Base-by-base conservation (phyloP, 2,329 filamentous ascomycete species). In the Stagonosporopsis rhizophila region DNA sequence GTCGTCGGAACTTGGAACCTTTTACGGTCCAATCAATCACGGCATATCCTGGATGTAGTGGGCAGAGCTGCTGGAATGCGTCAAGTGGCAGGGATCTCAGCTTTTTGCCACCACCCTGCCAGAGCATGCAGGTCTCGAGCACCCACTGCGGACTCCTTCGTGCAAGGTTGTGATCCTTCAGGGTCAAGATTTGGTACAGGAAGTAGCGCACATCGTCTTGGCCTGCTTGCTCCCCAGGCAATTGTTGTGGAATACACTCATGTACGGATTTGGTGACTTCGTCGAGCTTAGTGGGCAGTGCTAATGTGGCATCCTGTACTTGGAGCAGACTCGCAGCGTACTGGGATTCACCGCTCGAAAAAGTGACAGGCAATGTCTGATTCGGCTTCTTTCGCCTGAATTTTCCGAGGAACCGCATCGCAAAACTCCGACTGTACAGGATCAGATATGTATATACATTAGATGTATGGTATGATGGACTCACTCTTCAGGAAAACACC, bases 91-190 rank as follows among this genome's bases (percentile, higher is more conserved):
- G 42, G 6, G n/a, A 28, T 2, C 60, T 61, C 12, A 70, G 47
- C 3, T 42, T 57, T 3, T 19, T 38, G 8, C 65, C 66, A n/a
- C 45, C 49, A 2, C 65, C 62, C 12, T 53, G 27, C 64, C 66
- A 70, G 19, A 25, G 27, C 19, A 60, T 59, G 19, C 59, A 62
- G 9, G 68, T 69, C 35, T 70, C 68, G 2, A 70, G 58, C 3
- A 70, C 57, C 68, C 68, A 70, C 50, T 68, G 66, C 6, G 68
- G 64, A 56, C 49, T 64, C 22, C 34, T 38, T 27, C 62, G 60
- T 0, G 56, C 59, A 19, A 64, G 41, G 2, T 44, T 30, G 34
- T 61, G 40, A 0, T 37, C 37, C 28, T 62, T 55, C 8, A 56
- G 41, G 6, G 65, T 67, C 15, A 70, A 53, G 8, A 69, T 22